Base-by-base conservation (phyloP, 306 rosid genomes). In the Vigna unguiculata region DNA sequence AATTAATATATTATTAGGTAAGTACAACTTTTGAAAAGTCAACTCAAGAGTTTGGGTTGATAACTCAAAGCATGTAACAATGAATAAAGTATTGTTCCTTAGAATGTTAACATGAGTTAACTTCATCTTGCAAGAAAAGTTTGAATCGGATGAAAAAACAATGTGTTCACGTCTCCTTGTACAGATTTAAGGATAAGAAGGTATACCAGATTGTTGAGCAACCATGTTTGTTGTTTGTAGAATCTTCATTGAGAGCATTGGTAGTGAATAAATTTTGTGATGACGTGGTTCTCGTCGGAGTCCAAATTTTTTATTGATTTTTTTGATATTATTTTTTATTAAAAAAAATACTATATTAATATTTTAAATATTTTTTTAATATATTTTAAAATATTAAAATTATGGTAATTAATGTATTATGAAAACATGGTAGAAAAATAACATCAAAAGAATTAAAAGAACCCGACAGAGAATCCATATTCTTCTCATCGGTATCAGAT, bases 101-200 rank as follows among this genome's bases (percentile, higher is more conserved):
- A 5, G 0, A 46, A 41, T 10, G 45, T 52, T 32, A 67, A 38
- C 55, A 75, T 59, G 47, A 64, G 74, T 63, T 71, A 62, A 55
- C 74, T 63, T 62, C 16, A 32, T 64, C 36, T 2, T 72, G 66
- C 13, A 25, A 54, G 71, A 55, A 77, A 82, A 22, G 38, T 34
- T 53, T 32, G 51, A 30, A 73, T 78, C 68, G 75, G 69, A 41
- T 41, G 47, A 71, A 82, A 25, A 71, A 83, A 58, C 71, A 66
- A 65, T 69, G 66, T 73, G 79, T 60, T 65, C 78, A 82, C 80
- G 85, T 72, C 73, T 70, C 40, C 38, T 46, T 45, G 61, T 20
- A 53, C 1, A 47, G 28, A 71, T 77, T 28, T 62, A 71, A 87
- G 89, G 93, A 91, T 87, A 91, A 87, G 93, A 84, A 79, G 65